Evolutionary conservation across 2,329 filamentous ascomycete genomes (phyloP).

Genomic region (Juglanconis sp.): DNA sequence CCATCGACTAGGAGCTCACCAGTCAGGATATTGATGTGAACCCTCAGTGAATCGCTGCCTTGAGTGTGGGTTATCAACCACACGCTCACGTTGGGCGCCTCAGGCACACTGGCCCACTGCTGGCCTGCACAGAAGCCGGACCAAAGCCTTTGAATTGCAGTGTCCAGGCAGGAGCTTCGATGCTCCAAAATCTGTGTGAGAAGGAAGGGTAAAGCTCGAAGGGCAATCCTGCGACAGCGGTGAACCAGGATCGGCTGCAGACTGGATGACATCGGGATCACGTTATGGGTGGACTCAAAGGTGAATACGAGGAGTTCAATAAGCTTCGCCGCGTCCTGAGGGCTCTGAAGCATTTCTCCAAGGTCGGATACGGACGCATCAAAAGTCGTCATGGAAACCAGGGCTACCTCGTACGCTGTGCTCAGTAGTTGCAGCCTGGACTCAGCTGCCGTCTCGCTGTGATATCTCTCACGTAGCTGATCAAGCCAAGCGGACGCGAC

Average conservation of each 20-base stretch:
- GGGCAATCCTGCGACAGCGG: slow-evolving; percentile 26
- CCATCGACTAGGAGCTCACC: slow-evolving; percentile 53
- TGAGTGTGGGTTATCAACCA: too few relatives aligned
- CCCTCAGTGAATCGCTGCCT: slow-evolving; percentile 14
- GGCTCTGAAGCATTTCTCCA: too few relatives aligned
- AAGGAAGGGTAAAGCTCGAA: slow-evolving; percentile 21
- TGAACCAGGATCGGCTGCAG: slow-evolving; percentile 19
- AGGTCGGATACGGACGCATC: too few relatives aligned
- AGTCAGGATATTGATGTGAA: slow-evolving; percentile 49
- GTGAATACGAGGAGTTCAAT: too few relatives aligned
- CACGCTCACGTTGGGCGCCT: too few relatives aligned
- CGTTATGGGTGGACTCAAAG: too few relatives aligned
- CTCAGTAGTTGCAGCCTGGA: too few relatives aligned
- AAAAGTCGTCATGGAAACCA: too few relatives aligned
- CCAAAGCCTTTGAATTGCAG: slow-evolving; percentile 28
- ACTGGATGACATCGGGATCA: too few relatives aligned
- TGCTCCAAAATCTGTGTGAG: slow-evolving; percentile 7
- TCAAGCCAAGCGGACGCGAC: slow-evolving; percentile 30
- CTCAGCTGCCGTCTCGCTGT: slow-evolving; percentile 20
- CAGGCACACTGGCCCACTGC: too few relatives aligned
- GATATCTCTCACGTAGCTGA: slow-evolving; percentile 38
- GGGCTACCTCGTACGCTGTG: too few relatives aligned
- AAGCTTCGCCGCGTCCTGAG: too few relatives aligned
- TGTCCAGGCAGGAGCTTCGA: slow-evolving; percentile 17
- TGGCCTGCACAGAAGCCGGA: slow-evolving; percentile 19